phyloP scores from a whole-genome alignment of 768 basidiomycete genomes.

The Tephrocybe sp. region DNA sequence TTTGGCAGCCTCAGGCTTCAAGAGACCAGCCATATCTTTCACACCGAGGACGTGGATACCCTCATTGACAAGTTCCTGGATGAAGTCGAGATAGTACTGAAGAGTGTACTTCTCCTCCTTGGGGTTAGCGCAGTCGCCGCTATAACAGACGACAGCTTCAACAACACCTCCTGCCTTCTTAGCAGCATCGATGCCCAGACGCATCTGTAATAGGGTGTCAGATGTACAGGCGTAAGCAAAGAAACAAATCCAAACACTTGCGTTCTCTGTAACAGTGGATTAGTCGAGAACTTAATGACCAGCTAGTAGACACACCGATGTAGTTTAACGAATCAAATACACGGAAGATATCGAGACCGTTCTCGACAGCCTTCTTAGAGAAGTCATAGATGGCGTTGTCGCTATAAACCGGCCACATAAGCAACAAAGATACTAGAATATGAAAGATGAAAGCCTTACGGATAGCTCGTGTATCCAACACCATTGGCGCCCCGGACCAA shows the following conservation, averaged over 20 bases:
- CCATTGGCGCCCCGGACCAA: slow-evolving; percentile 98
- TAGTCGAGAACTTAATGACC: neutral
- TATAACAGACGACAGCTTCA: slow-evolving; percentile 98
- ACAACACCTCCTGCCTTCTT: slow-evolving; percentile 99
- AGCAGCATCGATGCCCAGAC: slow-evolving; percentile 97
- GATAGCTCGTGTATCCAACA: slow-evolving; percentile 98
- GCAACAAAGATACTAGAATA: neutral
- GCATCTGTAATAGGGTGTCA: slow-evolving; percentile 60
- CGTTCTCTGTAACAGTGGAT: slow-evolving; percentile 57
- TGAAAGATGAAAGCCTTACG: slow-evolving; percentile 50
- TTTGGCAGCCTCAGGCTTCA: slow-evolving; percentile 93
- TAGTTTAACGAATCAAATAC: slow-evolving; percentile 99
- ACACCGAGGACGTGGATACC: slow-evolving; percentile 97
- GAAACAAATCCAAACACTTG: slow-evolving; percentile 31
- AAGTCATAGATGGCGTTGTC: slow-evolving; percentile 99
- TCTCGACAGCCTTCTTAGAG: slow-evolving; percentile 99
- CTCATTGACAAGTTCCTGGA: slow-evolving; percentile 88
- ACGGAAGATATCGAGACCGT: slow-evolving; percentile 98
- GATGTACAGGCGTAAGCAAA: neutral
- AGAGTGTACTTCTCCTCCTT: slow-evolving; percentile 97
- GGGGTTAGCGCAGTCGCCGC: slow-evolving; percentile 92
- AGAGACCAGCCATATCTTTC: slow-evolving; percentile 98
- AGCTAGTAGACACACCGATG: slow-evolving; percentile 56
- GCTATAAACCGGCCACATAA: slow-evolving; percentile 34
- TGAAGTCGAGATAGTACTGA: slow-evolving; percentile 95